Evolutionary conservation across 768 basidiomycete genomes (phyloP), one percentile per base, ranked within the genome.

Genomic region (Fistulinella prunicolor): DNA sequence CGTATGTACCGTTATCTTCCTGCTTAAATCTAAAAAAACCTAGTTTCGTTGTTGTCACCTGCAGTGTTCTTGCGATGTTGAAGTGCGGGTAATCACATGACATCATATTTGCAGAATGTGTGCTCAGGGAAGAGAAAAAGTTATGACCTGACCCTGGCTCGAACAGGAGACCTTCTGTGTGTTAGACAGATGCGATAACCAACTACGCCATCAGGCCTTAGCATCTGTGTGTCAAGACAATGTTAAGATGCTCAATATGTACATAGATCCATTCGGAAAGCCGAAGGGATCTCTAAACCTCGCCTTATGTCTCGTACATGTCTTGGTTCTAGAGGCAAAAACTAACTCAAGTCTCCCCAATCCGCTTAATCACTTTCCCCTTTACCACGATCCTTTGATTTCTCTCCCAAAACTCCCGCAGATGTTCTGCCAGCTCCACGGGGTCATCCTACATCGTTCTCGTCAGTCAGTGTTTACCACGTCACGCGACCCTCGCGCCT

Each of bases 361-460:
- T 76, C 52, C 78, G 79, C 69, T 80, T 82, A 47, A 76, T 58
- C 5, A 64, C 56, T 17, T 62, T 67, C 3, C 68, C 68, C 69
- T 75, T 82, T 1, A 89, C 74, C 0, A 83, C 80, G 21, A 79
- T 67, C 43, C 82, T 60, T 56, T 94, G 92, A 63, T 99, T 96
- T 47, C 94, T 71, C 61, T 76, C 80, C 94, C 93, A 96, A 63
- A 97, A 99, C 44, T 89, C 86, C 5, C 90, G 78, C 47, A 97
- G 59, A 21, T 89, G 80, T 54, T 87, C 83, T 3, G 94, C 92
- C 9, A 94, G 69, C 19, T 77, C 76, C 7, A 75, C 81, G 0
- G 95, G 95, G 60, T 94, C 83, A 61, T 99, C 95, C 89, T 96
- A 61, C 44, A 8, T 28, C 0, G 2, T 47, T 17, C 8, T 37